A percentile compares a stretch with the other conserved stretches of the same genome.
Conservation (phyloP, 225 moss, liverwort and hornwort genomes). For the Polytrichum formosum region DNA sequence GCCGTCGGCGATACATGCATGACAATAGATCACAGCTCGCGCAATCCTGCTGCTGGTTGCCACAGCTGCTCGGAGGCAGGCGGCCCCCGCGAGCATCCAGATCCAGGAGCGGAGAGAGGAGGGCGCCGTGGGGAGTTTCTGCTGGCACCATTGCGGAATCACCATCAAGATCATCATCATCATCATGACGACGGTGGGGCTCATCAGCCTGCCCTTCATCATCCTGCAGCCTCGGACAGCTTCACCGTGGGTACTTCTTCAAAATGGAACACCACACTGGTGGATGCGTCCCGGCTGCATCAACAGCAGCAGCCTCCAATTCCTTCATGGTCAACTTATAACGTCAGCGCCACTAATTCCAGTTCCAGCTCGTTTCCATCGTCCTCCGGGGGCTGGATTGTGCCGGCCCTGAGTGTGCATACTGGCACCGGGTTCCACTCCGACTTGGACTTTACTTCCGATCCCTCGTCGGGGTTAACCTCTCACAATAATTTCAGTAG, state of each 20-base stretch:
- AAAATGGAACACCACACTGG: slow-evolving; percentile 35
- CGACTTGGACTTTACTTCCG: slow-evolving; percentile 18
- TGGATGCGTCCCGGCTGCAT: slow-evolving; percentile 7
- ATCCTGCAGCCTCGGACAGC: neutral
- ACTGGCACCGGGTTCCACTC: slow-evolving; percentile 22
- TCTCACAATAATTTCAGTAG: slow-evolving; percentile 11
- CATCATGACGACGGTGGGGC: neutral
- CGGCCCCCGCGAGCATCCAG: slow-evolving; percentile 10
- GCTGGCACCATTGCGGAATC: slow-evolving; percentile 4
- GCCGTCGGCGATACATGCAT: slow-evolving; percentile 30
- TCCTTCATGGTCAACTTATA: slow-evolving; percentile 39
- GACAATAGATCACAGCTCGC: slow-evolving; percentile 25
- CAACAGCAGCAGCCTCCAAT: slow-evolving; percentile 15
- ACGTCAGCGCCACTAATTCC: neutral
- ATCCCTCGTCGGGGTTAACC: slow-evolving; percentile 18
- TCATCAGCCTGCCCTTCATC: slow-evolving; percentile 22
- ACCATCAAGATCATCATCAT: slow-evolving; percentile 21
- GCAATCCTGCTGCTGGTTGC: slow-evolving; percentile 21
- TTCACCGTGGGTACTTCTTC: slow-evolving; percentile 31
- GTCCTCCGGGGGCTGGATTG: slow-evolving; percentile 29
- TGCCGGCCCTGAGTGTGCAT: slow-evolving; percentile 7
- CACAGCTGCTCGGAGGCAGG: slow-evolving; percentile 32
- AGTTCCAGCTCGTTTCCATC: slow-evolving; percentile 19
- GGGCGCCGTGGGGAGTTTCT: slow-evolving; percentile 7
- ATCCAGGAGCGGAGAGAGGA: slow-evolving; percentile 10